These are phyloP conservation scores for Neurospora sp. DNA, from an alignment of 495 filamentous ascomycete species.

Conservation along the genomic window DNA sequence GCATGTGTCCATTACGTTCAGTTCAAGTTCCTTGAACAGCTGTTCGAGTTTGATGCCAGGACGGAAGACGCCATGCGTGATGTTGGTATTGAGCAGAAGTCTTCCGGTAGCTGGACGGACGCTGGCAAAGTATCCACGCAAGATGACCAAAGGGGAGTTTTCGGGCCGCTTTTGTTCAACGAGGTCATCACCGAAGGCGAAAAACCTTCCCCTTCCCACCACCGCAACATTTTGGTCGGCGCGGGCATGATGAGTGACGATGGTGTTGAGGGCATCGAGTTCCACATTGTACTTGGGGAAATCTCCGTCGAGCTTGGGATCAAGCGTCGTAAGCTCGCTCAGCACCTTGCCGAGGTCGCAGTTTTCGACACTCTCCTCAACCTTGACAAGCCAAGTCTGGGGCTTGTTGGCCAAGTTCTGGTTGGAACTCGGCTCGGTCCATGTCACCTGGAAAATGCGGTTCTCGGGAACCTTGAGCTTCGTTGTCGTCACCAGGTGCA, in stretches of 20 bases:
- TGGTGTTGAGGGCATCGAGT: constrained; percentile 40
- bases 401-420: constrained; percentile 1
- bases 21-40: constrained; percentile 8
- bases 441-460: constrained; percentile 28
- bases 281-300: constrained; percentile 30
- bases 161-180: constrained; percentile 8
- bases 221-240: constrained; percentile 15
- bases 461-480: constrained; percentile 27
- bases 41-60: constrained; percentile 9
- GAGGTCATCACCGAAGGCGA: constrained; percentile 21
- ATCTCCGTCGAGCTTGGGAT: constrained; percentile 25
- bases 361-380: constrained; percentile 23
- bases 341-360: constrained; percentile 41
- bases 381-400: constrained; percentile 31
- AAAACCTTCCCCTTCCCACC: constrained; percentile 34
- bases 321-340: constrained; percentile 39
- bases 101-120: constrained; percentile 55
- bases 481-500: constrained; percentile 34
- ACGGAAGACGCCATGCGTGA: constrained; percentile 39
- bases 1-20: constrained; percentile 2
- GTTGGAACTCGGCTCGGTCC: constrained; percentile 33
- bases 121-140: constrained; percentile 60
- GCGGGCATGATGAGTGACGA: constrained; percentile 35
- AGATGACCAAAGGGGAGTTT: constrained; percentile 30
- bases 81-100: constrained; percentile 51